A percentile compares a stretch with the other conserved stretches of the same genome.
phyloP scores from a whole-genome alignment of 257 asterid species.

The Oldenlandia corymbosa region DNA sequence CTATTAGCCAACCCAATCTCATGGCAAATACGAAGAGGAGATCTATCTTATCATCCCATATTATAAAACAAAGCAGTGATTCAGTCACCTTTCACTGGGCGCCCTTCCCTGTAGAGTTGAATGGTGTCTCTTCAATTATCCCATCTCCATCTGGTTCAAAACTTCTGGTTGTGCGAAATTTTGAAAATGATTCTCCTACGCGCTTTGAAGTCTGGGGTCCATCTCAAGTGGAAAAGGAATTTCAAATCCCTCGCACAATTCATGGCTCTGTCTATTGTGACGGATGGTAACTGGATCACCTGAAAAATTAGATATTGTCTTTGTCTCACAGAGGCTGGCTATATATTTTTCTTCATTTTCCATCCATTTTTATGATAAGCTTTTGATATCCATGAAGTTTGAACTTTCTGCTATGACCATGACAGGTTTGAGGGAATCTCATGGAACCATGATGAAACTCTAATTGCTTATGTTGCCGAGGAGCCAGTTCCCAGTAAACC shows the following conservation, averaged over 20 bases:
- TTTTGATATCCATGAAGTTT: neutral
- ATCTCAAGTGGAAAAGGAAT: slow-evolving; percentile 68
- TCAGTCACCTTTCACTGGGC: slow-evolving; percentile 68
- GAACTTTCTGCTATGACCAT: slow-evolving; percentile 15
- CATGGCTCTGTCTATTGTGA: slow-evolving; percentile 86
- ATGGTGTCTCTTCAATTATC: slow-evolving; percentile 55
- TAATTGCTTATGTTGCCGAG: slow-evolving; percentile 83
- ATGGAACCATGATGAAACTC: slow-evolving; percentile 78
- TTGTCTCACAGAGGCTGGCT: neutral
- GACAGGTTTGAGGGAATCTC: slow-evolving; percentile 95
- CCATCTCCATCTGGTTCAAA: slow-evolving; percentile 95
- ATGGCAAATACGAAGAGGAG: slow-evolving; percentile 70
- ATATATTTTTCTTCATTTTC: neutral
- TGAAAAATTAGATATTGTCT: neutral
- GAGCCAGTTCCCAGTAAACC: slow-evolving; percentile 65
- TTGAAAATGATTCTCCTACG: slow-evolving; percentile 72
- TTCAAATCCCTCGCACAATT: slow-evolving; percentile 50
- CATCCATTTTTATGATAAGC: neutral
- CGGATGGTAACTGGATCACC: slow-evolving; percentile 62
- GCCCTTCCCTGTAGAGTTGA: slow-evolving; percentile 78
- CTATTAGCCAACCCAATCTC: slow-evolving; percentile 67
- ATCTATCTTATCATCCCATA: slow-evolving; percentile 59
- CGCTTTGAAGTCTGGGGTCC: slow-evolving; percentile 85
- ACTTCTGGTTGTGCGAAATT: slow-evolving; percentile 66
- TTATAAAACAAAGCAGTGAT: slow-evolving; percentile 28